phyloP scores from a whole-genome alignment of 495 filamentous ascomycete species.

The Neurospora tetraspora region DNA sequence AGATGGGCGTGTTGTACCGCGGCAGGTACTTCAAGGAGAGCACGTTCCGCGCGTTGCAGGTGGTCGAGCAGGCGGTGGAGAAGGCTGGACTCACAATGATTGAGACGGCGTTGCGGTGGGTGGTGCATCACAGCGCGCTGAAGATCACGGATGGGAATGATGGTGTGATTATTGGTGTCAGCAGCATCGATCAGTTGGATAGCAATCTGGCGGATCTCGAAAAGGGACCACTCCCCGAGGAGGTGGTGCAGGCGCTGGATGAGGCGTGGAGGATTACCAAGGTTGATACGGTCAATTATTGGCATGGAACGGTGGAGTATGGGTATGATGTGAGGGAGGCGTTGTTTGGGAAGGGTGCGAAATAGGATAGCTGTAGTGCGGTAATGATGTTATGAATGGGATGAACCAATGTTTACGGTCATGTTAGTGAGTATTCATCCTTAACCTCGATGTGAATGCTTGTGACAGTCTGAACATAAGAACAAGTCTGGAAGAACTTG shows the following conservation, averaged over 20 bases:
- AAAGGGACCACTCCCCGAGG: constrained; percentile 80
- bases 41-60: constrained; percentile 64
- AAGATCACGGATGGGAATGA: constrained; percentile 68
- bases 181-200: constrained; percentile 62
- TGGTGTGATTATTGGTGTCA: constrained; percentile 74
- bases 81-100: constrained; percentile 69
- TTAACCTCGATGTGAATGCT: not conserved
- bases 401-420: not conserved
- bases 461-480: not conserved
- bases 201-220: constrained; percentile 67
- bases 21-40: constrained; percentile 70
- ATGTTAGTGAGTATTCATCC: not conserved
- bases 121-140: constrained; percentile 66
- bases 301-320: constrained; percentile 69
- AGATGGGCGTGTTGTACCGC: constrained; percentile 56
- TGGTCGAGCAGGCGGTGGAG: constrained; percentile 63
- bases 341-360: constrained; percentile 41
- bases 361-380: constrained; percentile 7
- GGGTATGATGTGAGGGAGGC: constrained; percentile 60
- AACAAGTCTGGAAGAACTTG: not conserved
- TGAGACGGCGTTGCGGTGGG: constrained; percentile 79
- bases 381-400: not conserved
- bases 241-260: constrained; percentile 71
- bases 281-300: constrained; percentile 59
- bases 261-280: constrained; percentile 64